Base-by-base conservation (phyloP, 768 basidiomycete genomes). In the Russula dissimulans region DNA sequence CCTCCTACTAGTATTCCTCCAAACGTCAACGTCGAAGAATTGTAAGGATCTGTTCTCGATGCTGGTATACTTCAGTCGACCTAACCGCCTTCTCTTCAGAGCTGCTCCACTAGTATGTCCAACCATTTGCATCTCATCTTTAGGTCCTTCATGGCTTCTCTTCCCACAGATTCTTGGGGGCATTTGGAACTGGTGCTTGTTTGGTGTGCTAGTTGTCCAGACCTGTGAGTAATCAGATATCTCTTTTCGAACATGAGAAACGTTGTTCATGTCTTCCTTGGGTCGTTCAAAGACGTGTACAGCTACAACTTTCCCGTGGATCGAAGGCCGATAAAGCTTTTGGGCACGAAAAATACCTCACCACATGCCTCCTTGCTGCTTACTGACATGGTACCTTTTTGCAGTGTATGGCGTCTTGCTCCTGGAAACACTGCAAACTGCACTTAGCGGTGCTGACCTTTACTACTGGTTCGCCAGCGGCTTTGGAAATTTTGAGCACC, bases 381-480 rank as follows among this genome's bases (percentile, higher is more conserved):
- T 26, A 26, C 32, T 34, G 43, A 47, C 14, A 7, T 11, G 22
- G 22, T 15, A 26, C 18, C 22, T 26, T 26, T 52, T 31, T 31
- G 11, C 17, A 72, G 72, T 72, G 0, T 69, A 69, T 52, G 15
- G 50, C 49, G 34, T 71, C 18, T 69, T 69, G 43, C 18, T 67
- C 3, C 15, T 66, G 15, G 70, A 70, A 59, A 63, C 66, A 0
- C 18, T 66, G 10, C 72, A 72, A 57, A 64, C 66, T 3, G 54
- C 57, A 17, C 63, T 73, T 31, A 63, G 52, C 47, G 68, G 67
- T 9, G 67, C 59, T 1, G 72, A 73, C 56, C 56, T 64, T 18
- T 68, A 68, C 59, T 67, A 69, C 56, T 69, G 68, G 67, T 72
- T 67, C 57, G 69, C 51, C 15, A 47, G 69, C 3, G 69, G 70